Base-by-base conservation (phyloP, 495 filamentous ascomycete genomes). In the Corynascus novoguineensis region DNA sequence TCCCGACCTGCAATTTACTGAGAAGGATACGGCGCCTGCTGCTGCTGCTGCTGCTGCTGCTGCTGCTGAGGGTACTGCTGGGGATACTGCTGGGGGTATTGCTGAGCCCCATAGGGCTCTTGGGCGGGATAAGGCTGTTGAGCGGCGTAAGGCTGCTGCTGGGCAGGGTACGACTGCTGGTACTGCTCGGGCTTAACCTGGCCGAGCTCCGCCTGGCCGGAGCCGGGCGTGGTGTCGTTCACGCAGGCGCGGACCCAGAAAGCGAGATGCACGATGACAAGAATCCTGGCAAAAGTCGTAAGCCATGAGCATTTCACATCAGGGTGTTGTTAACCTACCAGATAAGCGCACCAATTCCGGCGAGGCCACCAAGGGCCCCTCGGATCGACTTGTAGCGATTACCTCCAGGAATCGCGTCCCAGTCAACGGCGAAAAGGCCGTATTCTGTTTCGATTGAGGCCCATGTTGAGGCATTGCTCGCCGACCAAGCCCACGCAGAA, bases 401-500 rank as follows among this genome's bases (percentile, higher is more conserved):
- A 2, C 27, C 34, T 27, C 41, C 24, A n/a, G n/a, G n/a, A n/a
- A n/a, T n/a, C 4, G 17, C 21, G 32, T 35, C 46, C 12, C 27
- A 31, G 4, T 15, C 17, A 22, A 19, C 1, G 25, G 32, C 37
- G 7, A 59, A 32, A 9, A 72, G 64, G n/a, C n/a, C n/a, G n/a
- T n/a, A n/a, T n/a, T n/a, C n/a, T n/a, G n/a, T n/a, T n/a, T n/a
- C n/a, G n/a, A n/a, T n/a, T n/a, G n/a, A n/a, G n/a, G n/a, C n/a
- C 52, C 49, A 65, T 21, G 62, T 27, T 15, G 61, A 50, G 4
- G 72, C 72, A 21, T 55, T 41, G 48, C 64, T 68, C 11, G 73
- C 71, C 9, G 71, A 62, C 68, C 68, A 76, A 15, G 67, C 64
- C 73, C 73, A 76, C n/a, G 59, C 71, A 0, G 56, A 45, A 7